Percentiles rank a stretch among this genome's conserved stretches.
Evolutionary conservation across 176 grass and related monocot genomes (phyloP).

Genomic region (Musa itinerans): DNA sequence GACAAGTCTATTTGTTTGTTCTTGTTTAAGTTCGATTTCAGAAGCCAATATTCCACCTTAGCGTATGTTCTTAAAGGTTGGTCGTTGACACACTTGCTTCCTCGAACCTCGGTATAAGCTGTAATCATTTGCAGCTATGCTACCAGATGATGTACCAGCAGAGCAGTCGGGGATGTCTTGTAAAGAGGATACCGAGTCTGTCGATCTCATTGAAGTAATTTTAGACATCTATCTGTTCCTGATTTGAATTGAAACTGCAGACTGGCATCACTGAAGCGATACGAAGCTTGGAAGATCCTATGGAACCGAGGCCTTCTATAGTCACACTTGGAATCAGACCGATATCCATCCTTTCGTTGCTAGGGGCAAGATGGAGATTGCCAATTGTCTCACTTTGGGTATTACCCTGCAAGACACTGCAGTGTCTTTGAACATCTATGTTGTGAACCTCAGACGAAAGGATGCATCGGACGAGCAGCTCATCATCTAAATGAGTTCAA

Average conservation of each 20-base stretch:
- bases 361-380: constrained; percentile 34
- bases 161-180: constrained; percentile 45
- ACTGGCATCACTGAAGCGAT: constrained; percentile 3
- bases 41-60: constrained; percentile 44
- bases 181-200: constrained; percentile 35
- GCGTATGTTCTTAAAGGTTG: constrained; percentile 78
- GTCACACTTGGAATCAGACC: constrained; percentile 29
- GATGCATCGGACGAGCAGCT: constrained; percentile 29
- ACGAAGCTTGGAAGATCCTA: constrained; percentile 33
- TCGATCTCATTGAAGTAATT: constrained; percentile 31
- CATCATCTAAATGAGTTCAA: constrained; percentile 39
- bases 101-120: constrained; percentile 33
- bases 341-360: constrained; percentile 25
- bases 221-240: constrained; percentile 31
- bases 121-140: constrained; percentile 49
- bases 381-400: constrained; percentile 31
- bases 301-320: constrained; percentile 27
- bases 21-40: background rate
- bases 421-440: constrained; percentile 37
- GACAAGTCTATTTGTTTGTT: background rate
- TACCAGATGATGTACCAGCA: constrained; percentile 62
- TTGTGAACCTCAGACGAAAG: constrained; percentile 54
- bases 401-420: constrained; percentile 36
- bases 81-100: constrained; percentile 40
- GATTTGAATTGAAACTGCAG: constrained; percentile 16